A percentile compares a stretch with the other conserved stretches of the same genome.
These are phyloP conservation scores for Helianthus tuberosus DNA, from an alignment of 129 eudicot genomes.

Conservation along the genomic window DNA sequence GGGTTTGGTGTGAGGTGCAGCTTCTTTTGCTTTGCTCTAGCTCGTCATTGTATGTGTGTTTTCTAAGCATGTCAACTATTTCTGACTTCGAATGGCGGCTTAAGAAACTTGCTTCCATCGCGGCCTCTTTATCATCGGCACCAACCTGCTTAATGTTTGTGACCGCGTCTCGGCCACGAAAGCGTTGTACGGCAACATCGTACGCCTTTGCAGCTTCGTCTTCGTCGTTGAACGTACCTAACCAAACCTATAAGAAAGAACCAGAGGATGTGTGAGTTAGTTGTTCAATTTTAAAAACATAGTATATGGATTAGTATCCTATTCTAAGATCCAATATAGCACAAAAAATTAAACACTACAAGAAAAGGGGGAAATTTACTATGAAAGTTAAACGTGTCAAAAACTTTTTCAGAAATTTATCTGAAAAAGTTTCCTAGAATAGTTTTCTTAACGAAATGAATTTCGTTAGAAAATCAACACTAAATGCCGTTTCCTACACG, in stretches of 20 bases:
- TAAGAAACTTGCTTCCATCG: conserved; percentile 54
- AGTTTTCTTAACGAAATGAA: too few species aligned
- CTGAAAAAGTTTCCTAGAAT: too few species aligned
- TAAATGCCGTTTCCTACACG: too few species aligned
- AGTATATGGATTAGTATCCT: too few species aligned
- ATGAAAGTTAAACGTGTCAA: too few species aligned
- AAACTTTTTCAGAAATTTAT: too few species aligned
- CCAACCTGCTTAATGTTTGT: conserved; percentile 52
- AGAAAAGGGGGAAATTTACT: too few species aligned
- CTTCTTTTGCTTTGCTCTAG: conserved; percentile 66
- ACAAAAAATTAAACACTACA: too few species aligned
- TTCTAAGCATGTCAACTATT: conserved; percentile 83
- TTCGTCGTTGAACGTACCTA: conserved; percentile 85
- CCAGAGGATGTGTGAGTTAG: too few species aligned
- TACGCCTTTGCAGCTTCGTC: conserved; percentile 83
- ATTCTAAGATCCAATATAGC: too few species aligned
- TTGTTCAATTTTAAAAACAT: too few species aligned
- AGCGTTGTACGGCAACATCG: conserved; percentile 78
- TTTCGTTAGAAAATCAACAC: too few species aligned
- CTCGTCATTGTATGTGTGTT: conserved; percentile 84
- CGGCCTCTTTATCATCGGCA: conserved; percentile 24
- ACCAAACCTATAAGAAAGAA: conserved; percentile 39
- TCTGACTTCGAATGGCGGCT: conserved; percentile 71
- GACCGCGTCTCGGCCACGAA: conserved; percentile 90
- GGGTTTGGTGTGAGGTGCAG: conserved; percentile 7